phyloP scores from a whole-genome alignment of 768 basidiomycete genomes.

The Hirschioporus abietinus region DNA sequence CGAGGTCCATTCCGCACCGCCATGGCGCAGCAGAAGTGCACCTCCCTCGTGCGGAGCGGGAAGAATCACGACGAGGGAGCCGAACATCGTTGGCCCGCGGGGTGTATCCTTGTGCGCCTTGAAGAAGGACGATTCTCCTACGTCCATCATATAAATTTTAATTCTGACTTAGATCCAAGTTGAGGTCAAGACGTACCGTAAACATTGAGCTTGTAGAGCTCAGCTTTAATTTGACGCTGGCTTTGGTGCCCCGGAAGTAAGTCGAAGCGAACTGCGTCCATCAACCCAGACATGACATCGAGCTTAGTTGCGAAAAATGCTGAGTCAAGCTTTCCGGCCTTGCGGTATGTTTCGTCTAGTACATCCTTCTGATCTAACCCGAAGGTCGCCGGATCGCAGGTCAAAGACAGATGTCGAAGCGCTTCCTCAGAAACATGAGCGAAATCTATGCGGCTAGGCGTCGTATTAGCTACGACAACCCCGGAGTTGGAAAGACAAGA shows the following conservation, averaged over 20 bases:
- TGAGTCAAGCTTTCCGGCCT: slow-evolving; percentile 22
- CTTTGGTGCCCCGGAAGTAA: not conserved
- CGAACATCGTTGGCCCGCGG: slow-evolving; percentile 39
- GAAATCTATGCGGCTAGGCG: slow-evolving; percentile 12
- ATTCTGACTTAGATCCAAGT: not conserved
- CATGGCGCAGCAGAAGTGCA: slow-evolving; percentile 31
- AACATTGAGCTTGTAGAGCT: slow-evolving; percentile 15
- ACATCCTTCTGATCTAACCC: slow-evolving; percentile 16
- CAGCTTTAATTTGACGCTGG: slow-evolving; percentile 3
- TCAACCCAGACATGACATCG: slow-evolving; percentile 11
- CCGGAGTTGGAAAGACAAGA: not conserved
- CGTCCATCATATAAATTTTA: not conserved
- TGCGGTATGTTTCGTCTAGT: slow-evolving; percentile 21
- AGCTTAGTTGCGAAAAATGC: slow-evolving; percentile 15
- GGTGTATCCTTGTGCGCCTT: slow-evolving; percentile 47
- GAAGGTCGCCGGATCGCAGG: slow-evolving; percentile 20
- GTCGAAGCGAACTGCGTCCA: slow-evolving; percentile 9
- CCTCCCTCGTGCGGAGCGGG: slow-evolving; percentile 44
- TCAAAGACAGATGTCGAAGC: slow-evolving; percentile 10
- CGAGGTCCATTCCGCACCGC: slow-evolving; percentile 29
- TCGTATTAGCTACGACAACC: not conserved
- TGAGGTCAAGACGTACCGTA: slow-evolving; percentile 7
- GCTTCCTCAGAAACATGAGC: slow-evolving; percentile 4
- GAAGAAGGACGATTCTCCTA: slow-evolving; percentile 42
- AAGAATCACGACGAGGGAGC: slow-evolving; percentile 46